Evolutionary conservation across 78 protist genomes (phyloP).

Genomic region (Pigoraptor vietnamica): DNA sequence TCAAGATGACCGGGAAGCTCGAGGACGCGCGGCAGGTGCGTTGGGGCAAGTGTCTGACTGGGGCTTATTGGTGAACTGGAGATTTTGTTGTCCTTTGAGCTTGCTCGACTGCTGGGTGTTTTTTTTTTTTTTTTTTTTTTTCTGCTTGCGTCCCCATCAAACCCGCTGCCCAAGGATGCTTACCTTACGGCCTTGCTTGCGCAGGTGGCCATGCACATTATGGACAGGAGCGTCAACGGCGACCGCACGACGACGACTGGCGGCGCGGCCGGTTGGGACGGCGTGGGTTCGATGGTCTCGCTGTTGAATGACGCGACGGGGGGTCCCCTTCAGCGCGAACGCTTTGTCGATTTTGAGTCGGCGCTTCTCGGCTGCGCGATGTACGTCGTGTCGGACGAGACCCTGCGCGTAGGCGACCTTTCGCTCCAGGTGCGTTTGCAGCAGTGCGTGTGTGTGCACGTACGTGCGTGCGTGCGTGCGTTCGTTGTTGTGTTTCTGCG

Average conservation of each 20-base stretch:
- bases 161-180: too few relatives aligned
- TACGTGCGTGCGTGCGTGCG: not conserved
- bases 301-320: not conserved
- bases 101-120: too few relatives aligned
- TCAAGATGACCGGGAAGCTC: not conserved
- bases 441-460: too few relatives aligned
- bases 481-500: not conserved
- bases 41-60: not conserved
- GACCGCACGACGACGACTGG: not conserved
- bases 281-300: not conserved
- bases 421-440: not conserved
- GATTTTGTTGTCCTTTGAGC: too few relatives aligned
- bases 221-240: not conserved
- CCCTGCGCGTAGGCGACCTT: not conserved
- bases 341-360: not conserved
- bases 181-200: not conserved
- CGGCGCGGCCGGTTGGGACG: not conserved
- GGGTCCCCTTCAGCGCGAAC: not conserved
- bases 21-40: conserved; percentile 1
- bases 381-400: not conserved
- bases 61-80: not conserved
- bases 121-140: not conserved
- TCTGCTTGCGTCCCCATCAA: not conserved
- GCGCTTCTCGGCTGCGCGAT: not conserved
- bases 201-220: not conserved